These are phyloP conservation scores for Apophysomyces sp. DNA, from an alignment of 371 early-diverging fungal genomes.

Conservation along the genomic window DNA sequence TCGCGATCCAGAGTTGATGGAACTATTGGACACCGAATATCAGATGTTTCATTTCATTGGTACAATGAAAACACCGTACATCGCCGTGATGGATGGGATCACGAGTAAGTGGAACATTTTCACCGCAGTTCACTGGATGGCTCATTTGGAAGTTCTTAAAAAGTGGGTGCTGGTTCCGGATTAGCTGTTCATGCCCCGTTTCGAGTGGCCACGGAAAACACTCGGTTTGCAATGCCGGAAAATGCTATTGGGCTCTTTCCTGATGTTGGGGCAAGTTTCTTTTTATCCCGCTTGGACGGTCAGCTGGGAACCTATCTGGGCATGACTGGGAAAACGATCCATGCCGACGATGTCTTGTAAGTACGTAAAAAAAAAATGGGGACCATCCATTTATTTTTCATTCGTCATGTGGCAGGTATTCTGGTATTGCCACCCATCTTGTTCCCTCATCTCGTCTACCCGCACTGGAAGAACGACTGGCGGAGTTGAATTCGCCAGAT, in stretches of 20 bases:
- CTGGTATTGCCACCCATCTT: conserved; percentile 90
- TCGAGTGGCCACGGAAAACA: conserved; percentile 93
- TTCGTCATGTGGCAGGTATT: conserved; percentile 36
- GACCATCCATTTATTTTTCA: not conserved
- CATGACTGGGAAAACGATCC: conserved; percentile 78
- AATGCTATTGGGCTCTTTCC: conserved; percentile 92
- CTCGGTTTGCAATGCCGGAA: conserved; percentile 94
- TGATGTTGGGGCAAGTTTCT: conserved; percentile 94
- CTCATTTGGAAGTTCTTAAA: not conserved
- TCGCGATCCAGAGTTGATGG: not conserved
- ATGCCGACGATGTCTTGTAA: conserved; percentile 83
- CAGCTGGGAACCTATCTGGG: conserved; percentile 89
- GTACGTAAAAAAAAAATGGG: conserved; percentile 17
- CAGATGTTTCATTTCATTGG: conserved; percentile 84
- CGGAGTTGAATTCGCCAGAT: conserved; percentile 70
- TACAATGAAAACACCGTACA: conserved; percentile 77
- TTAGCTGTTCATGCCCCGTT: conserved; percentile 91
- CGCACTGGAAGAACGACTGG: conserved; percentile 68
- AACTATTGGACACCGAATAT: conserved; percentile 68
- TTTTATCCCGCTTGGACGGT: conserved; percentile 88
- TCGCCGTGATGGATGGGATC: conserved; percentile 86
- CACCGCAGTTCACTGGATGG: not conserved
- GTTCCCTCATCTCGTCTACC: conserved; percentile 77
- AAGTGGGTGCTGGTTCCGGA: conserved; percentile 96
- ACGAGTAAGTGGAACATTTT: conserved; percentile 59